These are phyloP conservation scores for Xylariaceae sp. DNA, from an alignment of 2,329 filamentous ascomycete species.

Conservation along the genomic window DNA sequence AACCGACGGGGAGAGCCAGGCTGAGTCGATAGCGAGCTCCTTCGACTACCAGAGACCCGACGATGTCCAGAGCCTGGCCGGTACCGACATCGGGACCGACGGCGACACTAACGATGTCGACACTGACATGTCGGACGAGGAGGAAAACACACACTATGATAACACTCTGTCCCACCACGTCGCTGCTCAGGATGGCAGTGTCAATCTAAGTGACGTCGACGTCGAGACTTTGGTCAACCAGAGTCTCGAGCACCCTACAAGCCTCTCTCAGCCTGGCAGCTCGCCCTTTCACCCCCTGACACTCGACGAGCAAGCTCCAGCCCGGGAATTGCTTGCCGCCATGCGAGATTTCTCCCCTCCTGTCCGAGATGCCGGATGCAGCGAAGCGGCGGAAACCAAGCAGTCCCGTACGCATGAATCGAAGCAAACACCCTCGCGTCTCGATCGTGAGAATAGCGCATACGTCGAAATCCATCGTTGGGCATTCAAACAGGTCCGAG, in stretches of 20 bases:
- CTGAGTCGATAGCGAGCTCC: constrained; percentile 41
- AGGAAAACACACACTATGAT: constrained; percentile 20
- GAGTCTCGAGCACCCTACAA: constrained; percentile 25
- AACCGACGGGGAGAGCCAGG: constrained; percentile 47
- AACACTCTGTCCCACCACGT: constrained; percentile 12
- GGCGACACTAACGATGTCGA: constrained; percentile 37
- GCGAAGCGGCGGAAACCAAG: not conserved
- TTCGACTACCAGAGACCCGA: constrained; percentile 41
- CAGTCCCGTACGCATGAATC: not conserved
- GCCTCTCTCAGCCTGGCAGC: constrained; percentile 19
- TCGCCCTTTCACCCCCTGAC: constrained; percentile 9
- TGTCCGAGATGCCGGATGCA: not conserved
- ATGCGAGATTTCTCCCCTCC: constrained; percentile 1
- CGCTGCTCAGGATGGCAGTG: constrained; percentile 10
- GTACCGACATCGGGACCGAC: constrained; percentile 36
- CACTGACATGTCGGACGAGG: constrained; percentile 35
- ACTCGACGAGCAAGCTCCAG: constrained; percentile 4
- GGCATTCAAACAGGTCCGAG: not conserved
- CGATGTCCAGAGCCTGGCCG: constrained; percentile 41
- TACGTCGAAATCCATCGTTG: no score
- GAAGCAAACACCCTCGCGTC: not conserved
- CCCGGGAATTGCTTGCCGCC: constrained; percentile 1
- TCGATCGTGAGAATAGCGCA: not conserved
- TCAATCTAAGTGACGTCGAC: constrained; percentile 16
- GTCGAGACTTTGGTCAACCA: constrained; percentile 20